Evolutionary conservation across 73 alveolate genomes (phyloP).

Genomic region (Paramecium tetraurelia): DNA sequence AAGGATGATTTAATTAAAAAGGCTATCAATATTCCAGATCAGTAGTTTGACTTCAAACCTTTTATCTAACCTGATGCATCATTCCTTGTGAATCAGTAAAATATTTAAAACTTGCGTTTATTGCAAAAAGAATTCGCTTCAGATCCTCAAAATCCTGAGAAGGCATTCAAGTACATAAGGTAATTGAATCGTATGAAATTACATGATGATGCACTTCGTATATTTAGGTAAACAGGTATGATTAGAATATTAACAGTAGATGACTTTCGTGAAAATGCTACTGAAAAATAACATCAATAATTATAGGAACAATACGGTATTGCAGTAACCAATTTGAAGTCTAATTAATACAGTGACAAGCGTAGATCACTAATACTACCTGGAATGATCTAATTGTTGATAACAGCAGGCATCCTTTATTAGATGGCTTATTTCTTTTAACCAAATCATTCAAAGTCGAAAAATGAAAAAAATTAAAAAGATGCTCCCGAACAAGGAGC

Average conservation of each 20-base stretch:
- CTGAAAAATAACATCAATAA: neutral
- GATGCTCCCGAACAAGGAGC: neutral
- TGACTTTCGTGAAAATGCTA: neutral
- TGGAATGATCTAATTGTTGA: neutral
- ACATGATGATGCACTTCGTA: neutral
- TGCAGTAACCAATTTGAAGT: neutral
- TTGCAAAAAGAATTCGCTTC: neutral
- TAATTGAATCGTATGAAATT: neutral
- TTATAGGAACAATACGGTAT: neutral
- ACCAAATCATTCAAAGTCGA: neutral
- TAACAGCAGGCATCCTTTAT: neutral
- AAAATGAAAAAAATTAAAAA: neutral
- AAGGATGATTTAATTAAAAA: neutral
- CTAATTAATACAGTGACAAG: neutral
- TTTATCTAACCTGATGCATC: neutral
- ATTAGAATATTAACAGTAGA: neutral
- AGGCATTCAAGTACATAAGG: neutral
- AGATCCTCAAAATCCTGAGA: constrained; percentile 1
- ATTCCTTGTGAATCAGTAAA: neutral
- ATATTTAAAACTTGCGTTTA: neutral
- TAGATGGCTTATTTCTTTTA: neutral
- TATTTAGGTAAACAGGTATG: neutral
- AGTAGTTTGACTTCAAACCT: constrained; percentile 4
- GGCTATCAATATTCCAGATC: constrained; percentile 4
- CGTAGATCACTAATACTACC: neutral